phyloP scores from a whole-genome alignment of 768 basidiomycete species.

The Tephrocybe sp. region DNA sequence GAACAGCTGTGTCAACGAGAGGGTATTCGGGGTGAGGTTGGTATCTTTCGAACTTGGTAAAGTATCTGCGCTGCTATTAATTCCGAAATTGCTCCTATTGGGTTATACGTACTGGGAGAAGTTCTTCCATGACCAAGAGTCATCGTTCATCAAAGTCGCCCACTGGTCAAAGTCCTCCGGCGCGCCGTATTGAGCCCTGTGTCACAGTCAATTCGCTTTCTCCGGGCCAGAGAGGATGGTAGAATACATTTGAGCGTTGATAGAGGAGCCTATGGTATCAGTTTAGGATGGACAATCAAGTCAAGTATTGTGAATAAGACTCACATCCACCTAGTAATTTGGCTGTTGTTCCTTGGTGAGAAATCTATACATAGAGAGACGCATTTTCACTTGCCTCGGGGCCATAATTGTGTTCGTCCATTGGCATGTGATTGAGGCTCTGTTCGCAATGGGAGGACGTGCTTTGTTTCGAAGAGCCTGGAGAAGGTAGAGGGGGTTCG shows the following conservation, averaged over 20 bases:
- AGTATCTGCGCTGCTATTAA: constrained; percentile 45
- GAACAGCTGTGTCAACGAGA: constrained; percentile 45
- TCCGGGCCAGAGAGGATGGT: neutral
- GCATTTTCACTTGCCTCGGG: constrained; percentile 48
- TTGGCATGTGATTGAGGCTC: constrained; percentile 52
- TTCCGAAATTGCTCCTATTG: neutral
- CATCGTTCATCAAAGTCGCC: constrained; percentile 52
- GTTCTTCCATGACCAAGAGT: constrained; percentile 62
- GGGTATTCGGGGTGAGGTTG: constrained; percentile 51
- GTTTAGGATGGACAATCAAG: no score
- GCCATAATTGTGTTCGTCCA: constrained; percentile 54
- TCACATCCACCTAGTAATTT: constrained; percentile 71
- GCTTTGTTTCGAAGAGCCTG: constrained; percentile 38
- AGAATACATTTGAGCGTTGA: constrained; percentile 58
- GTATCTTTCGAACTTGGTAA: constrained; percentile 67
- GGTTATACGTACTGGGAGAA: constrained; percentile 40
- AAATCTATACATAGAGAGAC: neutral
- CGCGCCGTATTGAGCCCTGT: constrained; percentile 64
- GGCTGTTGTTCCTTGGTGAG: constrained; percentile 30
- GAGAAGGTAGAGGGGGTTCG: constrained; percentile 41
- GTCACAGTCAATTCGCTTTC: neutral
- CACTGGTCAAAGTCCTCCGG: constrained; percentile 75
- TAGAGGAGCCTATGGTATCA: constrained; percentile 49
- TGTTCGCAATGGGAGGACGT: constrained; percentile 53
- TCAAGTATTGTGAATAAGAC: constrained; percentile 30